Base-by-base conservation (phyloP, 106 monocot genomes). In the Allium sativum region DNA sequence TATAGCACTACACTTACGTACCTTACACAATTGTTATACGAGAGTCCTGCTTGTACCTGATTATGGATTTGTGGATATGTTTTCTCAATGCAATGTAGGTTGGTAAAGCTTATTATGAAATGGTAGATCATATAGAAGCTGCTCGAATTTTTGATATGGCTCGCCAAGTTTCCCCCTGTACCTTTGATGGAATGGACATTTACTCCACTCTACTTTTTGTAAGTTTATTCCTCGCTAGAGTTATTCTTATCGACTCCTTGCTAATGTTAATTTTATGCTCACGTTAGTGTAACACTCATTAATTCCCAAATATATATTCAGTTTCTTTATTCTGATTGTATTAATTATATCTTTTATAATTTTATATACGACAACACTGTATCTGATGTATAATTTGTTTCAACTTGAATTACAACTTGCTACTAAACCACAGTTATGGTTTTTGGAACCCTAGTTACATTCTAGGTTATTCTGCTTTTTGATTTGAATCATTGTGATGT, bases 181-280 rank as follows among this genome's bases (percentile, higher is more conserved):
- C 63, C 10, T 72, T 96, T 67, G 96, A 85, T 52, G 96, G 96
- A 73, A 96, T 96, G 96, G 96, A 96, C 66, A 76, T 82, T 8
- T 96, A 96, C 31, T 96, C 96, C 6, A 96, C 96, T 56, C 82
- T 96, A 69, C 82, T 96, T 74, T 96, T 71, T 79, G 95, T 96
- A 79, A 80, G 83, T 69, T 45, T 45, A 56, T 18, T 46, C 42
- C 9, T 15, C 21, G 21, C n/a, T 13, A 31, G 47, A 14, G 15
- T 48, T 41, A 65, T 21, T 15, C n/a, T 15, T 40, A 7, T 13
- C 16, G 40, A 43, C 9, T 43, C 18, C 17, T 42, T 59, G 41
- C 16, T 13, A 42, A 14, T 41, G 42, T 3, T 65, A 10, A 1
- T 20, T 50, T 50, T 31, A 31, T 31, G 31, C 31, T 31, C 31